Evolutionary conservation across 1,284 basidiomycete genomes (phyloP).

Genomic region (Polyporus tsugae): DNA sequence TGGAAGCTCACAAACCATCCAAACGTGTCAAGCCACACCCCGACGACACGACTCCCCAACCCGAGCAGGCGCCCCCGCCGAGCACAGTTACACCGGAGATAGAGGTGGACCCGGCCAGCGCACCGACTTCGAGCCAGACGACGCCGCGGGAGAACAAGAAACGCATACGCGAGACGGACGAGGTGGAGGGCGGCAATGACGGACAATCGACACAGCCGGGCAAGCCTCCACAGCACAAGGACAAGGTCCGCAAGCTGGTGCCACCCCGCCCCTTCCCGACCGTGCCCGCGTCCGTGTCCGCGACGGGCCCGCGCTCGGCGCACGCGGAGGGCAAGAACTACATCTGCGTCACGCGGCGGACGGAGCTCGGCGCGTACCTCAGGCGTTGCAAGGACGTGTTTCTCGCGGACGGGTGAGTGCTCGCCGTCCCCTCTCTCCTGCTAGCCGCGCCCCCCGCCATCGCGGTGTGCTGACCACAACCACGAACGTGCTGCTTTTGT

Average conservation of each 20-base stretch:
- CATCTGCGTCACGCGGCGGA: slow-evolving; percentile 85
- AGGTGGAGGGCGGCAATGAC: not conserved
- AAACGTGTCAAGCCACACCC: slow-evolving; percentile 24
- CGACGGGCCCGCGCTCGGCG: slow-evolving; percentile 80
- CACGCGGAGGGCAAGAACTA: slow-evolving; percentile 81
- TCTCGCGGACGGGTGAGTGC: slow-evolving; percentile 77
- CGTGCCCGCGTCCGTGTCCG: slow-evolving; percentile 76
- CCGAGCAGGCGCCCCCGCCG: too few species aligned
- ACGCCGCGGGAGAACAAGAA: not conserved
- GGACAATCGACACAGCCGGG: not conserved
- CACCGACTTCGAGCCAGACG: not conserved
- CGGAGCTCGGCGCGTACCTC: slow-evolving; percentile 77
- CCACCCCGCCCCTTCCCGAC: slow-evolving; percentile 80
- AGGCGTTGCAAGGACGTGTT: slow-evolving; percentile 81
- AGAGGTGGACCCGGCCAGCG: not conserved
- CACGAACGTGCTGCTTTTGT: too few species aligned
- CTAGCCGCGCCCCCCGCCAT: not conserved
- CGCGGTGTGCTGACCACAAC: too few species aligned
- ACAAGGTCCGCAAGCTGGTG: slow-evolving; percentile 67
- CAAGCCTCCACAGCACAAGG: slow-evolving; percentile 10
- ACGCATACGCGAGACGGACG: too few species aligned
- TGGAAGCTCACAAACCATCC: not conserved
- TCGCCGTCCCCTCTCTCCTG: not conserved
- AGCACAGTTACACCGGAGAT: not conserved
- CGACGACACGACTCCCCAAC: not conserved